Conservation (phyloP, 2,329 filamentous ascomycete genomes). For the Exophiala mesophila region DNA sequence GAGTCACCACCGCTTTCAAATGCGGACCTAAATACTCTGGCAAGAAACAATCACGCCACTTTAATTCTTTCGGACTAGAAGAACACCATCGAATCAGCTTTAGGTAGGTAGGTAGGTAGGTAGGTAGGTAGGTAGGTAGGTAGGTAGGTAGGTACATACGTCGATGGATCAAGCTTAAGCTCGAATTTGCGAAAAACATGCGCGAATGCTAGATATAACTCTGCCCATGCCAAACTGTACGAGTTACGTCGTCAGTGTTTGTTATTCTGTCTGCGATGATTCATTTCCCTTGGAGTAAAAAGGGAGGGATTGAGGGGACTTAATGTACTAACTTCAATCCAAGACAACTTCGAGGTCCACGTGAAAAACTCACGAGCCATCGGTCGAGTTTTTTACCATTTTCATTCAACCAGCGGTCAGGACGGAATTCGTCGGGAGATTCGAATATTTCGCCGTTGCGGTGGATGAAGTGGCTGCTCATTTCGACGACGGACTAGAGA, state of each 20-base stretch:
- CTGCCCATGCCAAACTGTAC: neutral
- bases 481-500: slow-evolving; percentile 28
- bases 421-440: slow-evolving; percentile 34
- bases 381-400: slow-evolving; percentile 29
- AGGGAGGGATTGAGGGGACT: too few relatives aligned
- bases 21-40: too few relatives aligned
- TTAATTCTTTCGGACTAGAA: too few relatives aligned
- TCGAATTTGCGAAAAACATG: slow-evolving; percentile 1
- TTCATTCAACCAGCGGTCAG: slow-evolving; percentile 38
- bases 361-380: slow-evolving; percentile 41
- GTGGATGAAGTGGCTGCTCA: slow-evolving; percentile 28
- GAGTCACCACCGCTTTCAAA: too few relatives aligned
- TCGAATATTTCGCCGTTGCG: slow-evolving; percentile 32
- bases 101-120: too few relatives aligned
- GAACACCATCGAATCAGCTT: too few relatives aligned
- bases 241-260: too few relatives aligned
- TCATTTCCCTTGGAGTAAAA: too few relatives aligned
- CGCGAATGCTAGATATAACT: neutral
- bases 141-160: too few relatives aligned
- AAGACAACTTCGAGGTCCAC: slow-evolving; percentile 39
- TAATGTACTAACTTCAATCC: slow-evolving; percentile 34
- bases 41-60: too few relatives aligned
- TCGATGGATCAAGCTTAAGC: neutral
- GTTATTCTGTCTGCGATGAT: too few relatives aligned
- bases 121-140: too few relatives aligned